Conservation (phyloP, 768 basidiomycete species). For the Lepiota venenata region DNA sequence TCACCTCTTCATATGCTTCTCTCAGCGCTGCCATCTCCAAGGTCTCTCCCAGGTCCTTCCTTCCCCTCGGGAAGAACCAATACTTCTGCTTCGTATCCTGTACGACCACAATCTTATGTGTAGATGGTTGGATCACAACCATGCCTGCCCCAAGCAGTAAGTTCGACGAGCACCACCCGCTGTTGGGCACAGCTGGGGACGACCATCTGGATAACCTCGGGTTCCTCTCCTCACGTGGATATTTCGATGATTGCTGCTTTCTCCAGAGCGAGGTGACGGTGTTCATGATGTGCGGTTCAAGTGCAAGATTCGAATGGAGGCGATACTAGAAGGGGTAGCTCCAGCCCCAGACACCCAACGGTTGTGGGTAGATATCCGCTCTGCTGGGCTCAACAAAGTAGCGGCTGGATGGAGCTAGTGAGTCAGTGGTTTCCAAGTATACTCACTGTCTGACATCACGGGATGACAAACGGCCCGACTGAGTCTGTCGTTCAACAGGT, state of each 20-base stretch:
- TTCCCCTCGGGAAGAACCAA: slow-evolving; percentile 64
- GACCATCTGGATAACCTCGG: slow-evolving; percentile 35
- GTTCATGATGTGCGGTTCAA: not conserved
- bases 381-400: too few relatives aligned
- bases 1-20: slow-evolving; percentile 68
- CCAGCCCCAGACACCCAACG: too few relatives aligned
- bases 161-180: slow-evolving; percentile 45
- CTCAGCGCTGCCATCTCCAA: slow-evolving; percentile 56
- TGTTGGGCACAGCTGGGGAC: slow-evolving; percentile 36
- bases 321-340: too few relatives aligned
- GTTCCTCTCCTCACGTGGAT: not conserved
- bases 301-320: not conserved
- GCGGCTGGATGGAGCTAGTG: too few relatives aligned
- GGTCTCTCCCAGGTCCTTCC: slow-evolving; percentile 66
- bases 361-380: too few relatives aligned
- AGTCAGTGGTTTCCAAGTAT: too few relatives aligned
- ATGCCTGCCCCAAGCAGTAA: slow-evolving; percentile 61
- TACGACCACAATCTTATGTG: slow-evolving; percentile 49
- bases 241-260: not conserved
- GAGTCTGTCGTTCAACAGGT: too few relatives aligned
- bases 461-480: too few relatives aligned
- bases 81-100: slow-evolving; percentile 31
- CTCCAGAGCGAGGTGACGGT: not conserved
- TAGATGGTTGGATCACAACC: slow-evolving; percentile 60
- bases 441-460: too few relatives aligned